Evolutionary conservation across 257 asterid genomes (phyloP).

Genomic region (Catharanthus roseus): DNA sequence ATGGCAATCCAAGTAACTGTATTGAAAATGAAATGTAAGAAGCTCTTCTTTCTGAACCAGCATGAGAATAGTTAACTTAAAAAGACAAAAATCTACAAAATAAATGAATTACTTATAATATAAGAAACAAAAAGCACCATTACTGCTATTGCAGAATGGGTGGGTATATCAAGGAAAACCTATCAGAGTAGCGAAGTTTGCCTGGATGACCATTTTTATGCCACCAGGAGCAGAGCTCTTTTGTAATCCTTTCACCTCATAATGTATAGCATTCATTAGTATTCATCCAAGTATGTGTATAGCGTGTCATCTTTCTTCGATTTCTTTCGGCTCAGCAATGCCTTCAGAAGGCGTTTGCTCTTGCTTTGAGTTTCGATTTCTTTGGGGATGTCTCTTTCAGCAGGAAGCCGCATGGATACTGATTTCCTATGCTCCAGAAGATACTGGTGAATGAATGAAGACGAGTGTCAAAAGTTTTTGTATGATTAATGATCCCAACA

Average conservation of each 20-base stretch:
- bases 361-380: conserved; percentile 57
- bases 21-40: too few relatives aligned
- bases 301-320: conserved; percentile 84
- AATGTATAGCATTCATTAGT: conserved; percentile 21
- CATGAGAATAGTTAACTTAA: background rate
- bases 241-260: background rate
- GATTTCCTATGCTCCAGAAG: conserved; percentile 66
- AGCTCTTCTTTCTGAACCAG: background rate
- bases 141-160: background rate
- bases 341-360: conserved; percentile 81
- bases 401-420: conserved; percentile 69
- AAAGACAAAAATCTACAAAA: background rate
- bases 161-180: background rate
- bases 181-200: background rate
- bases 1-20: too few relatives aligned
- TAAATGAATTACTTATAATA: background rate
- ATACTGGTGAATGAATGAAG: conserved; percentile 32
- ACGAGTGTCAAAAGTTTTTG: background rate
- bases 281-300: conserved; percentile 87
- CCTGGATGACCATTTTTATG: background rate
- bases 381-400: conserved; percentile 49
- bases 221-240: background rate
- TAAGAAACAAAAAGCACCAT: background rate
- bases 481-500: background rate
- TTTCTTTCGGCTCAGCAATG: conserved; percentile 84